Base-by-base conservation (phyloP, 495 filamentous ascomycete species). In the Annulohypoxylon moriforme region DNA sequence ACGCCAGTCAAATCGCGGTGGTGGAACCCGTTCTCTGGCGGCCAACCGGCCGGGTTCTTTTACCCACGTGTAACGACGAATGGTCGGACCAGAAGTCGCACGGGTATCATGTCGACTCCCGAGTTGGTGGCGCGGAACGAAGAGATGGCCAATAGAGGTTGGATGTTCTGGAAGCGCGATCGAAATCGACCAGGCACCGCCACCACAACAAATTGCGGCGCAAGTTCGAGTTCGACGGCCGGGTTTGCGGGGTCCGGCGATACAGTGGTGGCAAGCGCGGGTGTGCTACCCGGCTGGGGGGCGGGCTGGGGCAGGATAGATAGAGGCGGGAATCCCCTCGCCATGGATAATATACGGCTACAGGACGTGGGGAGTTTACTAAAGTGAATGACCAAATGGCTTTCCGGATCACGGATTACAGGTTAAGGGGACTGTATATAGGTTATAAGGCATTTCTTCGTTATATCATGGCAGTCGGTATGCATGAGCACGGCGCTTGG, bases 11-110 rank as follows among this genome's bases (percentile, higher is more conserved):
- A 56, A 13, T 14, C 44, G 9, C 64, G 60, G 14, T 69, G 74
- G 69, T 81, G 78, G 78, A 79, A 79, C 44, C 78, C 78, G 1
- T 80, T 80, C 57, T 22, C 33, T 5, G 80, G 80, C 29, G 80
- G 80, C 46, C 77, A 68, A 33, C 78, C 80, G 0, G 80, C 80
- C 27, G 80, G 80, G 7, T 81, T 81, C 69, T 71, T 73, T 55
- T 79, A 79, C 44, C 69, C 76, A 4, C 68, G 73, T 33, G 56
- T 58, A 60, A 69, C 52, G 34, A 40, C 63, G 9, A 69, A 61
- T 14, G 74, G 68, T 20, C 27, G 50, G 50, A 34, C 50, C 10
- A 25, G 50, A n/a, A 55, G 27, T 34, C 73, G 78, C 1, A 40
- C 75, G 16, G 80, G 80, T 9, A 80, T 81, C 56, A 81, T 81